These are phyloP conservation scores for Haematococcus sp. DNA, from an alignment of 139 green algal genomes.

Conservation along the genomic window DNA sequence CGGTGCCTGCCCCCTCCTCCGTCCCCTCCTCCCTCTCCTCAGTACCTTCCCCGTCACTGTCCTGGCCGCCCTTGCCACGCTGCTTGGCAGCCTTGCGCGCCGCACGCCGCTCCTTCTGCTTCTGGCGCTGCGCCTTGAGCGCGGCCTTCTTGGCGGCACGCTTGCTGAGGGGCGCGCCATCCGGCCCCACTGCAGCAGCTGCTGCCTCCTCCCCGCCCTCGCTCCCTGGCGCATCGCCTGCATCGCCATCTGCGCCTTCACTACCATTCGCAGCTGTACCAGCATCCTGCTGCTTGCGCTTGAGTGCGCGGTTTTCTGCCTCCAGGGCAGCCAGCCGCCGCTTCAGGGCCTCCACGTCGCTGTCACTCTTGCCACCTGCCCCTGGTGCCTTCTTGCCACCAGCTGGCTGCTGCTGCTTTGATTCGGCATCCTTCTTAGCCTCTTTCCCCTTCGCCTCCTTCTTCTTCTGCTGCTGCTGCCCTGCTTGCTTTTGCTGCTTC, in stretches of 20 bases:
- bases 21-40: neutral
- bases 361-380: too few relatives aligned
- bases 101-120: constrained; percentile 25
- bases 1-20: neutral
- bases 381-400: too few relatives aligned
- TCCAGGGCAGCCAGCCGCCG: constrained; percentile 29
- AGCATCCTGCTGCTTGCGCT: constrained; percentile 7
- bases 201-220: neutral
- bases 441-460: neutral
- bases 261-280: constrained; percentile 7
- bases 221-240: neutral
- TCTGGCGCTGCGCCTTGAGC: constrained; percentile 20
- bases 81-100: neutral
- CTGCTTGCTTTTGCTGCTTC: constrained; percentile 11
- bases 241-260: neutral
- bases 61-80: neutral
- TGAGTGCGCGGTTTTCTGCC: constrained; percentile 34
- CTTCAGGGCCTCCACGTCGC: constrained; percentile 28
- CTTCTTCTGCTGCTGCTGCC: constrained; percentile 26
- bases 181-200: too few relatives aligned
- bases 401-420: too few relatives aligned
- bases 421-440: neutral
- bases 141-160: too few relatives aligned
- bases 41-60: constrained; percentile 2
- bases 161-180: too few relatives aligned